These are phyloP conservation scores for Trichoderma polysporum DNA, from an alignment of 2,329 filamentous ascomycete genomes.

Conservation along the genomic window DNA sequence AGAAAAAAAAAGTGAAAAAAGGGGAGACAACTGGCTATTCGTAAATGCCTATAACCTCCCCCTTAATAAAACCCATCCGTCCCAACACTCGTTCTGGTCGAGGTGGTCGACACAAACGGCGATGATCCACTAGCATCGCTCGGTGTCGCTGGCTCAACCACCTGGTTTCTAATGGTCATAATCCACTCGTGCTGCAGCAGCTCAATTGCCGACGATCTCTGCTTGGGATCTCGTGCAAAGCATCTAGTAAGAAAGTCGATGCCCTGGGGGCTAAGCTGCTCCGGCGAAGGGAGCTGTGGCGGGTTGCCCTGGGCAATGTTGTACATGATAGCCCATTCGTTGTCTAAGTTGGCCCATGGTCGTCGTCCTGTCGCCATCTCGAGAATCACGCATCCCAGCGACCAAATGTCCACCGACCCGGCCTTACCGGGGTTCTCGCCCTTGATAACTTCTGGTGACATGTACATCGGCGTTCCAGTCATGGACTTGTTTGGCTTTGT, in stretches of 20 bases:
- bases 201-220: slow-evolving; percentile 79
- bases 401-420: slow-evolving; percentile 93
- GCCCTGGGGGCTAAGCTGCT: slow-evolving; percentile 81
- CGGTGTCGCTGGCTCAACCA: slow-evolving; percentile 63
- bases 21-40: not conserved
- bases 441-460: slow-evolving; percentile 98
- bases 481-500: slow-evolving; percentile 79
- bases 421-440: slow-evolving; percentile 78
- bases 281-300: slow-evolving; percentile 74
- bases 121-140: slow-evolving; percentile 53
- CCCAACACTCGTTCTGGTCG: slow-evolving; percentile 33
- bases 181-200: slow-evolving; percentile 94
- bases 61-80: slow-evolving; percentile 29
- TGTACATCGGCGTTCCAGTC: slow-evolving; percentile 99
- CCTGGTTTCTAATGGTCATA: slow-evolving; percentile 62
- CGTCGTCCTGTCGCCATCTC: slow-evolving; percentile 96
- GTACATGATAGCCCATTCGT: slow-evolving; percentile 99
- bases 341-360: slow-evolving; percentile 94
- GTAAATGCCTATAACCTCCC: not conserved
- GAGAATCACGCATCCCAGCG: slow-evolving; percentile 90
- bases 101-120: slow-evolving; percentile 35
- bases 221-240: slow-evolving; percentile 79
- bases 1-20: not conserved
- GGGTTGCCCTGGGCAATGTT: slow-evolving; percentile 98
- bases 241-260: slow-evolving; percentile 87